Percentiles rank a stretch among this genome's conserved stretches.
These are phyloP conservation scores for Annona cherimola DNA, from an alignment of 164 flowering plant species.

Conservation along the genomic window DNA sequence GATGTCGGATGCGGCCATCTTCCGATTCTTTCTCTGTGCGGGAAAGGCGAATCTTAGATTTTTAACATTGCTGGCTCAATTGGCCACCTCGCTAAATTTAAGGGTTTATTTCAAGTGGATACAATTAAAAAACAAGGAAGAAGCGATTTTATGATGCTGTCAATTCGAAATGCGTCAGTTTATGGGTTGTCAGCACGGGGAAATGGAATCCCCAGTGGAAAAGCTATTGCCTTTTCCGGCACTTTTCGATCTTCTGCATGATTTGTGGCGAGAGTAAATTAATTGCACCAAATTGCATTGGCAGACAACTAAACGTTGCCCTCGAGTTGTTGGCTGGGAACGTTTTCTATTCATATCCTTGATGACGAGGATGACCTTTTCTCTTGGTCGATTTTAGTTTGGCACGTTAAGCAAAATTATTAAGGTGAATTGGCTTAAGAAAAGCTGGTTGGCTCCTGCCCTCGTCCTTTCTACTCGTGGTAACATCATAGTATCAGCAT, in stretches of 20 bases:
- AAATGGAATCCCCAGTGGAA: background rate
- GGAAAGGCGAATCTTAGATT: no score
- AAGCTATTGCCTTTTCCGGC: background rate
- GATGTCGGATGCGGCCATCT: no score
- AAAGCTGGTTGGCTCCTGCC: background rate
- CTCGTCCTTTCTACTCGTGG: background rate
- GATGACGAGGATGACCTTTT: background rate
- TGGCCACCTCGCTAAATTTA: no score
- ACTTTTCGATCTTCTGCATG: background rate
- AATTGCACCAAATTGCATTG: background rate
- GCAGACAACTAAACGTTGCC: background rate
- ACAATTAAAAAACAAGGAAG: no score
- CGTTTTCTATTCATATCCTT: background rate
- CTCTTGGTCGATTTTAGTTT: background rate
- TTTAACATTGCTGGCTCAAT: no score
- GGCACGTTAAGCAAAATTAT: background rate
- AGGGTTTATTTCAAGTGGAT: background rate
- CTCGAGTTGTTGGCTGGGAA: background rate
- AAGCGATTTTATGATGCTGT: background rate
- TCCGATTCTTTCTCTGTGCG: no score
- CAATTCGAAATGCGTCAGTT: background rate
- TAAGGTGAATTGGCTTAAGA: background rate
- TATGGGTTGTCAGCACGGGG: background rate
- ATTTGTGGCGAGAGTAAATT: background rate
- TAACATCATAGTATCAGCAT: background rate